phyloP scores from a whole-genome alignment of 164 flowering plant species.

The Cinnamomum micranthum region DNA sequence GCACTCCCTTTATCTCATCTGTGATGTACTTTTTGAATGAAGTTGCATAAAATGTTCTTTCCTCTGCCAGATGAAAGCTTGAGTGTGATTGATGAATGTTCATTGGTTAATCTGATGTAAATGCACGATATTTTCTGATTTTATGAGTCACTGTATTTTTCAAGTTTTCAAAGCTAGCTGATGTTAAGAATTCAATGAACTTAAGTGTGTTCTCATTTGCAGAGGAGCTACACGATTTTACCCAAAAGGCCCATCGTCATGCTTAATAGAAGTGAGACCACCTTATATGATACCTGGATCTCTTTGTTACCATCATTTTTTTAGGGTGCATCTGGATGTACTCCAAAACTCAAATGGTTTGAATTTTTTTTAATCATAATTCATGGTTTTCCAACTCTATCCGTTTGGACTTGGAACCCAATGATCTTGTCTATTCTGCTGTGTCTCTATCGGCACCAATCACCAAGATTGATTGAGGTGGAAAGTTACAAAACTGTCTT shows the following conservation, averaged over 20 bases:
- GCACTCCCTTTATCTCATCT: neutral
- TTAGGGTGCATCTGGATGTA: neutral
- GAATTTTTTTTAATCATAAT: too few relatives aligned
- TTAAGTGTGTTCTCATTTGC: slow-evolving; percentile 15
- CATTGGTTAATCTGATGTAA: neutral
- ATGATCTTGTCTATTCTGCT: neutral
- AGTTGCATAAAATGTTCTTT: neutral
- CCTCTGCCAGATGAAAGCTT: neutral
- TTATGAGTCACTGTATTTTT: neutral
- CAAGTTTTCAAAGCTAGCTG: neutral
- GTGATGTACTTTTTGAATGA: neutral
- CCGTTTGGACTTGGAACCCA: neutral
- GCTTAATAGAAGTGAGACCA: slow-evolving; percentile 63
- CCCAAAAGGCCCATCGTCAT: slow-evolving; percentile 83
- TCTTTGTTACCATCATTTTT: neutral
- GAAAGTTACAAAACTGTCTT: neutral
- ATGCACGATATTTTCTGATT: neutral
- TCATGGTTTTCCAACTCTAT: neutral
- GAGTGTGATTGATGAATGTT: neutral
- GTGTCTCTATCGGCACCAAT: neutral
- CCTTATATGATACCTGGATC: neutral
- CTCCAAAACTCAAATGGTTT: neutral
- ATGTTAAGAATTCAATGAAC: neutral
- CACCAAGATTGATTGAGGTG: neutral
- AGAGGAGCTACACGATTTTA: slow-evolving; percentile 94